These are phyloP conservation scores for Rhynchospora pubera DNA, from an alignment of 176 grass and related monocot species.

Conservation along the genomic window DNA sequence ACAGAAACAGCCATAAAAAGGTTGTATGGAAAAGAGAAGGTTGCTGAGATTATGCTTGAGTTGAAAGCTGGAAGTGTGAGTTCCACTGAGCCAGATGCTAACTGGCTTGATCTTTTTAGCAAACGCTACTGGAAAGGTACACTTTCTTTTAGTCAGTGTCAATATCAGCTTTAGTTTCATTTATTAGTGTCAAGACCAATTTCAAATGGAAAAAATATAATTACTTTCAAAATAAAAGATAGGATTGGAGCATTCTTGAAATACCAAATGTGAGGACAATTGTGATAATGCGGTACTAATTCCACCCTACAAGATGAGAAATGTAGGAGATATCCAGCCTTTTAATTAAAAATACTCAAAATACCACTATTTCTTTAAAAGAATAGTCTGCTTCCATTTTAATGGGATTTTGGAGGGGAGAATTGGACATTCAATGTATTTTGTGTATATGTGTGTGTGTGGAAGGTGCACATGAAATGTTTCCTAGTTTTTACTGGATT, in stretches of 20 bases:
- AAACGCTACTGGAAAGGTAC: constrained; percentile 95
- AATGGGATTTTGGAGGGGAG: background rate
- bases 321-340: background rate
- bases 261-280: background rate
- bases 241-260: background rate
- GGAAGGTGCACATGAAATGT: too few relatives aligned
- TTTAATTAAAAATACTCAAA: background rate
- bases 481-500: too few relatives aligned
- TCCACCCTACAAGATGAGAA: background rate
- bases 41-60: constrained; percentile 81
- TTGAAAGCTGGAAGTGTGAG: constrained; percentile 57
- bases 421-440: too few relatives aligned
- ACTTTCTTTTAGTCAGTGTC: background rate
- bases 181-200: background rate
- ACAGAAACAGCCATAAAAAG: constrained; percentile 91
- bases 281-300: background rate
- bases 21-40: constrained; percentile 85
- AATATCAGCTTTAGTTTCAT: constrained; percentile 12
- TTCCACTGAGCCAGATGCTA: constrained; percentile 79
- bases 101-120: constrained; percentile 93
- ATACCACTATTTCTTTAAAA: background rate
- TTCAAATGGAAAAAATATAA: background rate
- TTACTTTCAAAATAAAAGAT: background rate
- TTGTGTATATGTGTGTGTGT: too few relatives aligned
- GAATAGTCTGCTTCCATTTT: background rate